Base-by-base conservation (phyloP, 2,329 filamentous ascomycete genomes). In the Pseudohalonectria lignicola region DNA sequence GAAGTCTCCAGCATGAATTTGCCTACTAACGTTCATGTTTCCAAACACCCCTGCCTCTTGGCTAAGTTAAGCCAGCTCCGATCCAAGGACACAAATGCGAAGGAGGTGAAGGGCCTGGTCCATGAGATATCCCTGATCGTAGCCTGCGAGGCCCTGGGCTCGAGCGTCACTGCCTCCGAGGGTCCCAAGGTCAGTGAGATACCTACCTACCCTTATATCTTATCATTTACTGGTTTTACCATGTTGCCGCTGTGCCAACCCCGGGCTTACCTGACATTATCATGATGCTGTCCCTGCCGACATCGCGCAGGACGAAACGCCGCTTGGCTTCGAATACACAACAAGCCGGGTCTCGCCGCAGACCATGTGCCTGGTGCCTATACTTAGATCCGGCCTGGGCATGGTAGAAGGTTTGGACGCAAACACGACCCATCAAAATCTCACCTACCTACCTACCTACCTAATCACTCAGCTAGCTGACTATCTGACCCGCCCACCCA, bases 31-130 rank as follows among this genome's bases (percentile, higher is more conserved):
- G 74, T 81, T 44, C 86, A 92, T 63, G 66, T 94, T 55, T 94
- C 87, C 29, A 67, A 66, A 13, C 90, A 96, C 60, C 90, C 90
- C 26, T 94, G 86, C 61, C 71, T 95, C 31, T 70, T 74, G 50
- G 86, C 83, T 49, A 96, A 96, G 69, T 77, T 96, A 52, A 88
- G 84, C 49, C 85, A 92, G 63, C 76, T 96, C 34, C 82, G 90
- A 43, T 92, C 85, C 30, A 69, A 75, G 40, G 69, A 66, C 31
- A 77, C 84, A 36, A 74, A 69, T 42, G 70, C 85, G 4, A 73
- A 79, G 42, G 85, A 94, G 40, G 87, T 86, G 48, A 87, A 88
- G 61, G 62, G 72, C 7, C 69, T 96, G 35, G 75, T 95, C 43
- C 79, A 94, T 55, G 88, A 96, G 45, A 93, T 96, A 45, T 67